Evolutionary conservation across 345 rosid genomes (phyloP), one percentile per base, ranked within the genome.

Genomic region (Conringia planisiliqua): DNA sequence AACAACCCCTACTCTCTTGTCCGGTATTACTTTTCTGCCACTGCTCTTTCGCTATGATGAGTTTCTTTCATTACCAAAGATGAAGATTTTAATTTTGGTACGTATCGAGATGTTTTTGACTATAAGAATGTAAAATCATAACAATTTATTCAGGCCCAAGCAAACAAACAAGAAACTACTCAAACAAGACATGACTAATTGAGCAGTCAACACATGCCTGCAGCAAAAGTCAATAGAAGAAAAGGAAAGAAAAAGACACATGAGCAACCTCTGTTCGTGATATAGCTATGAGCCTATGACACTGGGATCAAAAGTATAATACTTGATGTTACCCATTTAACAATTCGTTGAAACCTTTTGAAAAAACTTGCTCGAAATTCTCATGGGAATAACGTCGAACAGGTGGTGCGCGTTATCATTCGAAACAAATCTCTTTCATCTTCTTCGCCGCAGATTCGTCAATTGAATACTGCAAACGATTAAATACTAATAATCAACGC

Each of bases 391-490:
- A 42, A 52, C 65, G 81, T 67, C 96, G 87, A 86, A 80, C 90
- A 81, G 12, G n/a, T 85, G 70, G 78, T 33, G 44, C 32, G 68
- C 88, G 59, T 13, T 51, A 60, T 75, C 44, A 80, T 44, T 79
- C 72, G 33, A 68, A 66, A 65, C 94, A 91, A 12, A 86, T 70
- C 62, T 77, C 80, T 71, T 84, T 91, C 82, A 88, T n/a, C 76
- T 71, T 84, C 18, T 75, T 66, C 4, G 87, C 97, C 1, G 86
- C 88, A 3, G 90, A 85, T 84, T 90, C 91, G 36, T 90, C 93
- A 69, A 89, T 89, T 38, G 90, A 89, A 71, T 92, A 95, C 97
- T 92, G 80, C 56, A 76, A 54, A 70, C 35, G 29, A 24, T 55
- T 24, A 4, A n/a, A 72, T 73, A 48, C 40, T 36, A 7, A 60